These are phyloP conservation scores for Pelagomonas calceolata DNA, from an alignment of 108 stramenopile species.

Conservation along the genomic window DNA sequence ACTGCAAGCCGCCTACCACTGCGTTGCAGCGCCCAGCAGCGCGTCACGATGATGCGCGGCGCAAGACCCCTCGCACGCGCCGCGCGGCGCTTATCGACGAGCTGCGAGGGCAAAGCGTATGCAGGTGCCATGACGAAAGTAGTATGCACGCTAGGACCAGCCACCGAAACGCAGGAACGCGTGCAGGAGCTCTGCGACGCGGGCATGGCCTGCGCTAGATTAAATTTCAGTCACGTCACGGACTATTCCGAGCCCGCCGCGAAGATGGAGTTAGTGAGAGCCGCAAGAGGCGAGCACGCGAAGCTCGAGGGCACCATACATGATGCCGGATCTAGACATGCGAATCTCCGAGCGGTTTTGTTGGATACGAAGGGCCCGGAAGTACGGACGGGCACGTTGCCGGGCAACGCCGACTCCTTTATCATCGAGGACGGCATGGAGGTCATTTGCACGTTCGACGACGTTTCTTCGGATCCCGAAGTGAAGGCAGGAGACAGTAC, in stretches of 20 bases:
- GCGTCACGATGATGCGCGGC: no score
- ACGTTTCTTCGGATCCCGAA: conserved; percentile 32
- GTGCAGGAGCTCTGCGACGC: conserved; percentile 41
- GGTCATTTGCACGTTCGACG: conserved; percentile 43
- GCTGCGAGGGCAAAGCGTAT: no score
- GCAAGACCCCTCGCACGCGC: no score
- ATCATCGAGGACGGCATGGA: conserved; percentile 39
- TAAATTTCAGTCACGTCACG: conserved; percentile 77
- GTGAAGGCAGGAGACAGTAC: conserved; percentile 41
- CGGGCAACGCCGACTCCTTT: conserved; percentile 45
- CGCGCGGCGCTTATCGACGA: no score
- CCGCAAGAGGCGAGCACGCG: not conserved
- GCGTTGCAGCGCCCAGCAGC: no score
- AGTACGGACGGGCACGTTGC: conserved; percentile 67
- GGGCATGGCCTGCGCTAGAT: conserved; percentile 77
- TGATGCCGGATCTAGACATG: not conserved
- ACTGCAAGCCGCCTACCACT: no score
- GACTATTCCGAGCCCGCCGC: not conserved
- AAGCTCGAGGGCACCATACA: not conserved
- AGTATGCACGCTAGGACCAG: conserved; percentile 85
- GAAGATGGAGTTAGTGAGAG: not conserved
- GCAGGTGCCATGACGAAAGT: conserved; percentile 52
- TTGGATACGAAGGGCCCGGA: conserved; percentile 46
- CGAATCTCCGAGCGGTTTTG: not conserved
- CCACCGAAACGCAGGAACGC: conserved; percentile 51